phyloP scores from a whole-genome alignment of 441 rosid species.

The Erodium moschatum region DNA sequence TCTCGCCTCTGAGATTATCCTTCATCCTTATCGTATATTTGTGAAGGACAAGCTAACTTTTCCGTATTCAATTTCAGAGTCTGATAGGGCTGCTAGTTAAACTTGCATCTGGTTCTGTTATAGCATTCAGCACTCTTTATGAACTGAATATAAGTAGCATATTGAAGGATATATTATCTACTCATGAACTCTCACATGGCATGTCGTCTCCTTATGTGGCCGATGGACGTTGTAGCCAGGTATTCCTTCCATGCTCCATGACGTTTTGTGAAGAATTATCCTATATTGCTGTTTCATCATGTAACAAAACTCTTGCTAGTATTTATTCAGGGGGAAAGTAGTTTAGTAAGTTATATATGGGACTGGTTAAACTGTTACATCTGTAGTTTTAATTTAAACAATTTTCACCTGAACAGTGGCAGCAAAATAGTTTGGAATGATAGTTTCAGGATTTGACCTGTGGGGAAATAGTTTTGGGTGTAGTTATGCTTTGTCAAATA shows the following conservation, averaged over 20 bases:
- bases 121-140: slow-evolving; percentile 67
- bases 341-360: background rate
- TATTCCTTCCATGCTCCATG: slow-evolving; percentile 15
- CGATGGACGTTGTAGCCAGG: slow-evolving; percentile 74
- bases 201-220: slow-evolving; percentile 46
- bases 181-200: slow-evolving; percentile 61
- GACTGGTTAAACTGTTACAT: background rate
- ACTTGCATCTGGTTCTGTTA: slow-evolving; percentile 62
- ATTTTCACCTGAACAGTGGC: background rate
- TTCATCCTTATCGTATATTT: background rate
- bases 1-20: slow-evolving; percentile 4
- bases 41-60: slow-evolving; percentile 15
- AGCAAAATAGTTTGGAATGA: background rate
- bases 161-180: slow-evolving; percentile 71
- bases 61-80: slow-evolving; percentile 51
- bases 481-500: background rate
- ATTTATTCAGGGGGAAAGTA: too few species aligned
- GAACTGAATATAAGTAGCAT: slow-evolving; percentile 69
- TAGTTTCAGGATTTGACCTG: background rate
- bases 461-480: background rate
- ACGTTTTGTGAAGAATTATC: too few species aligned
- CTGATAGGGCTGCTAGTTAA: slow-evolving; percentile 79
- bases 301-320: too few species aligned
- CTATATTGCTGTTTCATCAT: too few species aligned
- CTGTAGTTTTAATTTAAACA: background rate